phyloP scores from a whole-genome alignment of 2,329 filamentous ascomycete genomes.

The Colletotrichum musae region DNA sequence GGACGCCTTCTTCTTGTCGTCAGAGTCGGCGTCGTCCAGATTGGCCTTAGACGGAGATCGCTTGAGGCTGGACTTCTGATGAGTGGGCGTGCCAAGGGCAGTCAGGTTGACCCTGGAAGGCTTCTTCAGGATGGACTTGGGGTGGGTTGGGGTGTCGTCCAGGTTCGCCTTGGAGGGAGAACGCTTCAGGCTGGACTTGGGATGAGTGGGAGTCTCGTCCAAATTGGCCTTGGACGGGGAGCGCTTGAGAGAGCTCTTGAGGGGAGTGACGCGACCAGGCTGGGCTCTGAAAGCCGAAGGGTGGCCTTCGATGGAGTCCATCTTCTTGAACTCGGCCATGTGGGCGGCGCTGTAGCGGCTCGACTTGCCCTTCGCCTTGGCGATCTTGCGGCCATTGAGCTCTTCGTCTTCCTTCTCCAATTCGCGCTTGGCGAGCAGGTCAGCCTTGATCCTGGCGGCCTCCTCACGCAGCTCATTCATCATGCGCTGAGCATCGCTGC shows the following conservation, averaged over 20 bases:
- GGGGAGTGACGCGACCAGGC: slow-evolving; percentile 66
- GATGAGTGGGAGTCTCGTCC: slow-evolving; percentile 52
- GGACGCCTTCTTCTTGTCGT: slow-evolving; percentile 50
- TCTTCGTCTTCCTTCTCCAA: slow-evolving; percentile 64
- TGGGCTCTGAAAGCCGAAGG: slow-evolving; percentile 81
- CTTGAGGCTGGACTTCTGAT: slow-evolving; percentile 54
- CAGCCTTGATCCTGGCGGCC: slow-evolving; percentile 44
- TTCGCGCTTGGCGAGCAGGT: slow-evolving; percentile 65
- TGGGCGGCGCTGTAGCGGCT: slow-evolving; percentile 88
- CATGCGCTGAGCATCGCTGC: slow-evolving; percentile 72
- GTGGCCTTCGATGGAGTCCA: slow-evolving; percentile 95
- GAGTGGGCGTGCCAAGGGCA: slow-evolving; percentile 42
- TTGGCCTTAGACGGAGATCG: slow-evolving; percentile 70
- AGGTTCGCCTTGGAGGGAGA: slow-evolving; percentile 51
- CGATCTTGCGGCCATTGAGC: slow-evolving; percentile 76
- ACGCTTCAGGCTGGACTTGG: slow-evolving; percentile 52
- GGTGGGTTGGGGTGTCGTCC: slow-evolving; percentile 46
- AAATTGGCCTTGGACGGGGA: slow-evolving; percentile 63
- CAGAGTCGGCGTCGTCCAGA: slow-evolving; percentile 71
- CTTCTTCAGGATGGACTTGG: slow-evolving; percentile 62
- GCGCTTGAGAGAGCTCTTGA: slow-evolving; percentile 54
- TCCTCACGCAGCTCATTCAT: slow-evolving; percentile 77
- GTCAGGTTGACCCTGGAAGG: slow-evolving; percentile 50
- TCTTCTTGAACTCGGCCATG: slow-evolving; percentile 93
- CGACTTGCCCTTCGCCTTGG: slow-evolving; percentile 82